Evolutionary conservation across 73 alveolate genomes (phyloP).

Genomic region (Tetrahymena borealis): DNA sequence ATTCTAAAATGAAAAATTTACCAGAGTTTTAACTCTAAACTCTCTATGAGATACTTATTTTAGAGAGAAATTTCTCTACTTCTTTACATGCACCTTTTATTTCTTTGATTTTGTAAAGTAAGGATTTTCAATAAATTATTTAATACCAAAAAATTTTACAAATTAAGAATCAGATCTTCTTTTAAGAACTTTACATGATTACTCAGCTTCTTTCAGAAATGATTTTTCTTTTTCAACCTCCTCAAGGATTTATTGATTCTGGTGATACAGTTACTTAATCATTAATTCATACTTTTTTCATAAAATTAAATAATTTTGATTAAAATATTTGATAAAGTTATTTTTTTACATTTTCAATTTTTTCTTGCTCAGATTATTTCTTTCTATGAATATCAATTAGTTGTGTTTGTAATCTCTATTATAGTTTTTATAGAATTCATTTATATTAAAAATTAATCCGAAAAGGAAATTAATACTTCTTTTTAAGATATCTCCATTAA

Average conservation of each 20-base stretch:
- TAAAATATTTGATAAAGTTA: not conserved
- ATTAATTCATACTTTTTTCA: not conserved
- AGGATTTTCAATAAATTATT: too few species aligned
- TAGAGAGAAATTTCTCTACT: not conserved
- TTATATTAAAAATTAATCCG: not conserved
- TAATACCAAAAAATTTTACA: not conserved
- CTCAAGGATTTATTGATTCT: not conserved
- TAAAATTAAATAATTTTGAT: not conserved
- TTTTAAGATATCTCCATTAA: not conserved
- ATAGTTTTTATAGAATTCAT: not conserved
- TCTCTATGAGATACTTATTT: not conserved
- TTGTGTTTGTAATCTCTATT: not conserved
- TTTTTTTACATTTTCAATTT: not conserved
- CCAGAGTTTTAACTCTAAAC: not conserved
- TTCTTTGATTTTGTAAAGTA: too few species aligned
- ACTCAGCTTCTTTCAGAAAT: not conserved
- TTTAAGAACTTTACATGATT: not conserved
- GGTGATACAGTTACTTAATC: not conserved
- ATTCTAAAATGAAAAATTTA: not conserved
- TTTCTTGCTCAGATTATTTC: not conserved
- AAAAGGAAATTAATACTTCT: not conserved
- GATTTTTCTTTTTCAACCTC: not conserved
- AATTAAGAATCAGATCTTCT: not conserved
- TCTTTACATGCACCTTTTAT: not conserved
- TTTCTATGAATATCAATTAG: not conserved